Evolutionary conservation across 1,284 basidiomycete genomes (phyloP), one percentile per base, ranked within the genome.

Genomic region (Neolentinus lepideus): DNA sequence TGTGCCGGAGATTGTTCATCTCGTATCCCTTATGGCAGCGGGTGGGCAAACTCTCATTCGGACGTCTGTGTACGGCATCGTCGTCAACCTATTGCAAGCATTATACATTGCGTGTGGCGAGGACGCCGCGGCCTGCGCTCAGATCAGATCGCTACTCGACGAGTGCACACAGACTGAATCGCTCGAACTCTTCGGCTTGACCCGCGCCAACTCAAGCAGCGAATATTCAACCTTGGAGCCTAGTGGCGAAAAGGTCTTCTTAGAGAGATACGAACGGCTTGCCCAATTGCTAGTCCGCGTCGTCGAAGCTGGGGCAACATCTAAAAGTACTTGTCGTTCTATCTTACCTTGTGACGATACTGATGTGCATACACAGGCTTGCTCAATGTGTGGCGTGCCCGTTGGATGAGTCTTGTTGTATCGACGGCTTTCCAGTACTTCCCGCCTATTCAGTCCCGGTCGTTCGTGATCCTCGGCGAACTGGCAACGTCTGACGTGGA

Each of bases 371-470:
- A 53, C 47, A 3, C 54, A 93, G 94, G 92, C 54, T 75, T 94
- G 10, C 75, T 92, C 43, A 98, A 98, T 66, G 84, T 90, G 14
- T 98, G 95, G 94, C 82, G 90, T 57, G 92, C 94, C 25, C 79
- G 94, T 38, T 94, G 94, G 91, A 93, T 94, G 84, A 88, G 92
- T 55, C 71, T 98, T 54, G 84, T 94, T n/a, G 90, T 92, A 0
- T 86, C 92, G 1, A 93, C 89, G 0, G 93, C 94, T 21, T 97
- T 98, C 77, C 94, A 97, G 68, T 83, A 92, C 57, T 94, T 92
- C 12, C 90, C 93, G 0, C 87, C 90, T 19, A 84, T 95, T 25
- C 94, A 97, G 68, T 87, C 90, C 47, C 85, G 93, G 19, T 91
- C 93, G 0, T 96, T 97, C 67, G 83, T 92, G 27, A 84, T 90